phyloP scores from a whole-genome alignment of 345 rosid genomes.

The Sonneratia alba region DNA sequence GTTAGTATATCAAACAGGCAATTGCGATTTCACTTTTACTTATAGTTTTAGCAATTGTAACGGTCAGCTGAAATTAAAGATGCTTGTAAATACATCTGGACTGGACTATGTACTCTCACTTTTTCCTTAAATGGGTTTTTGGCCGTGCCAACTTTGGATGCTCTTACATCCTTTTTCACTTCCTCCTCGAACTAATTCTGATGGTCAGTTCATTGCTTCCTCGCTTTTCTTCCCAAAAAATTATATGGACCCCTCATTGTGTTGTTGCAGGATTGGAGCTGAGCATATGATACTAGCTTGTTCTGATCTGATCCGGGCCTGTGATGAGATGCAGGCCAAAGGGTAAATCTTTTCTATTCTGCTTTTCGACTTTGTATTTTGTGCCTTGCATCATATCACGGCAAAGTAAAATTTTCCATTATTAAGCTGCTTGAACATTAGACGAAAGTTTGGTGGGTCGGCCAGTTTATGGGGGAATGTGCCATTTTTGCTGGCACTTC shows the following conservation, averaged over 20 bases:
- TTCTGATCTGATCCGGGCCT: slow-evolving; percentile 25
- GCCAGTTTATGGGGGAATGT: neutral
- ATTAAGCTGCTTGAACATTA: neutral
- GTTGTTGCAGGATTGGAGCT: slow-evolving; percentile 30
- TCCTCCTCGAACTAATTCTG: neutral
- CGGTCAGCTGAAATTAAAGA: neutral
- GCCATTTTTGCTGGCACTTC: neutral
- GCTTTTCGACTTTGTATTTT: neutral
- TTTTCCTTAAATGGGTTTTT: neutral
- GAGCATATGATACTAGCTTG: slow-evolving; percentile 38
- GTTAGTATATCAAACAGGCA: neutral
- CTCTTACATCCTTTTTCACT: neutral
- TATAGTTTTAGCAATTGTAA: neutral
- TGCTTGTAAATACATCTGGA: neutral
- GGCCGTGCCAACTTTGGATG: neutral
- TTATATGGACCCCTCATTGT: neutral
- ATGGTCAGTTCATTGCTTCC: neutral
- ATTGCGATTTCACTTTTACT: too few relatives aligned
- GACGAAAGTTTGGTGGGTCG: neutral
- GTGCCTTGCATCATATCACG: too few relatives aligned
- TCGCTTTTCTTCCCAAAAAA: neutral
- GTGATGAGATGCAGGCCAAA: slow-evolving; percentile 18
- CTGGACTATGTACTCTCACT: too few relatives aligned
- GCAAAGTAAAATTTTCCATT: too few relatives aligned
- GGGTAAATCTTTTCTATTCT: slow-evolving; percentile 22